Evolutionary conservation across 2,329 filamentous ascomycete genomes (phyloP).

Genomic region (Fusarium nurragi): DNA sequence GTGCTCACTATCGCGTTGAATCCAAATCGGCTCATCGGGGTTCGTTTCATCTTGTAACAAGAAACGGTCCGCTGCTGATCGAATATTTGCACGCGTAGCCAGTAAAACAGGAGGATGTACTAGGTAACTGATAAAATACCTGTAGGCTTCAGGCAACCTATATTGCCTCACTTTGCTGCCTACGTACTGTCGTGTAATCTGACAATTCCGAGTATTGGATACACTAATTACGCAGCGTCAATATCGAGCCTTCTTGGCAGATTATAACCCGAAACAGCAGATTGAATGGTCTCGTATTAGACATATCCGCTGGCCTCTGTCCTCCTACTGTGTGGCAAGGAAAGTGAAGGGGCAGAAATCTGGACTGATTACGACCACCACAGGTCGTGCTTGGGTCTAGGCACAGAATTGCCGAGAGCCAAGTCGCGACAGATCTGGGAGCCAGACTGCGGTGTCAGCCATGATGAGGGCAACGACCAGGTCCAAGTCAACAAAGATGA

Average conservation of each 20-base stretch:
- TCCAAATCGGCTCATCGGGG: not conserved
- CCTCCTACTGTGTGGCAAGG: not conserved
- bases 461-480: not conserved
- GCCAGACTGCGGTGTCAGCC: not conserved
- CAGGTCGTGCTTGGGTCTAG: slow-evolving; percentile 6
- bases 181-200: too few relatives aligned
- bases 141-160: too few relatives aligned
- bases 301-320: not conserved
- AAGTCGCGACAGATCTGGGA: slow-evolving; percentile 10
- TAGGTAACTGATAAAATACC: too few relatives aligned
- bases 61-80: not conserved
- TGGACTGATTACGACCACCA: not conserved
- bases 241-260: not conserved
- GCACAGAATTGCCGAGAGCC: slow-evolving; percentile 26
- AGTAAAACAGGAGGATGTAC: too few relatives aligned
- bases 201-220: not conserved
- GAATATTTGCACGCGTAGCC: not conserved
- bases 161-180: too few relatives aligned
- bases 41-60: not conserved
- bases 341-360: not conserved
- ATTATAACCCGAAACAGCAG: not conserved
- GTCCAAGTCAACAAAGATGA: not conserved
- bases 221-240: not conserved
- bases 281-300: not conserved
- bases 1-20: not conserved